These are phyloP conservation scores for Sporisorium sorghi DNA, from an alignment of 1,284 basidiomycete genomes.

Conservation along the genomic window DNA sequence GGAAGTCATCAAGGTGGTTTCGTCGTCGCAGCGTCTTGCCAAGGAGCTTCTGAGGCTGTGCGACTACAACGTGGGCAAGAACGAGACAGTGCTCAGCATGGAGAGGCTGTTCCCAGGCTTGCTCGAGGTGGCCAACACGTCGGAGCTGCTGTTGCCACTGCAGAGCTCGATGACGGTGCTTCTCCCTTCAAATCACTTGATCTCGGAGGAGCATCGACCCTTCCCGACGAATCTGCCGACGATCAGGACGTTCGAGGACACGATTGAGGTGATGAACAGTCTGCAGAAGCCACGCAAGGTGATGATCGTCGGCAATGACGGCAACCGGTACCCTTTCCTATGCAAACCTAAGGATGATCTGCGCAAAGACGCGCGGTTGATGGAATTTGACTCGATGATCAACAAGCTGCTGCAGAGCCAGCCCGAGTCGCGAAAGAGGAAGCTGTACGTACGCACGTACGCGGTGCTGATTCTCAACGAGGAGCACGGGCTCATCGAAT, in stretches of 20 bases:
- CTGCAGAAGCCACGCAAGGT: conserved; percentile 93
- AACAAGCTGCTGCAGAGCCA: conserved; percentile 95
- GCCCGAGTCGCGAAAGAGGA: conserved; percentile 79
- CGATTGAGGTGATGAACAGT: conserved; percentile 91
- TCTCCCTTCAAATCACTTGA: conserved; percentile 73
- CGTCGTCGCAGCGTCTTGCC: conserved; percentile 60
- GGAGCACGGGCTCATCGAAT: conserved; percentile 97
- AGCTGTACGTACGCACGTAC: conserved; percentile 76
- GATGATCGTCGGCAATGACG: conserved; percentile 84
- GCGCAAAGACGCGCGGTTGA: conserved; percentile 94
- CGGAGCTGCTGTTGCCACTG: conserved; percentile 76
- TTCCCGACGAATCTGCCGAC: conserved; percentile 83
- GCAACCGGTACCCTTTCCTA: conserved; percentile 87
- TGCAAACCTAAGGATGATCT: conserved; percentile 98
- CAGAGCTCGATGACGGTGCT: conserved; percentile 93
- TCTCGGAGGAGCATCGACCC: conserved; percentile 79
- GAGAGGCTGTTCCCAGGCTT: conserved; percentile 58
- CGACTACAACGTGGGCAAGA: conserved; percentile 57
- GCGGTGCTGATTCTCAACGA: conserved; percentile 96
- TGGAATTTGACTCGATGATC: conserved; percentile 99
- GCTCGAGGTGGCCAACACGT: conserved; percentile 43
- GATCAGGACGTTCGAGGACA: conserved; percentile 77
- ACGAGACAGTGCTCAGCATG: conserved; percentile 52
- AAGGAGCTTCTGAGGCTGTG: conserved; percentile 64
- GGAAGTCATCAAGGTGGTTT: conserved; percentile 53